Evolutionary conservation across 495 filamentous ascomycete genomes (phyloP).

Genomic region (Platismatia glauca): DNA sequence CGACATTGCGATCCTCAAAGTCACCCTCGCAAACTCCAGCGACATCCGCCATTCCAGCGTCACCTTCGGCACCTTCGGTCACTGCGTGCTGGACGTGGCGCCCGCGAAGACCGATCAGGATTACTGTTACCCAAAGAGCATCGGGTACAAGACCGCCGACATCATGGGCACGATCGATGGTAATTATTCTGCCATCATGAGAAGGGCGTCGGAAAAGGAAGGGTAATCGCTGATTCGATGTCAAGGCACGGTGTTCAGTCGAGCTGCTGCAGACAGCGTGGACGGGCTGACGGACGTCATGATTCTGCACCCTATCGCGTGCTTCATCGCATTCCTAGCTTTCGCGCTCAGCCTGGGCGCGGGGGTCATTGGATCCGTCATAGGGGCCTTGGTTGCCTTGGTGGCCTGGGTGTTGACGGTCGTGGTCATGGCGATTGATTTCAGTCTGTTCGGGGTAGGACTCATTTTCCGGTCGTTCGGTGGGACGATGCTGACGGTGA

Average conservation of each 20-base stretch:
- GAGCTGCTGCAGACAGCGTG: slow-evolving; percentile 35
- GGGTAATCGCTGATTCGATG: too few relatives aligned
- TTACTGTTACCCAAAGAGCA: slow-evolving; percentile 34
- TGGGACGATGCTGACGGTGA: background rate
- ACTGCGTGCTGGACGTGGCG: slow-evolving; percentile 37
- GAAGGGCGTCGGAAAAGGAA: too few relatives aligned
- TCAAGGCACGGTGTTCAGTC: slow-evolving; percentile 32
- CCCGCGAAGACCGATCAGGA: slow-evolving; percentile 29
- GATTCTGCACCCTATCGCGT: slow-evolving; percentile 53
- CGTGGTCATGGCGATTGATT: slow-evolving; percentile 47
- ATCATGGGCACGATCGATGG: slow-evolving; percentile 32
- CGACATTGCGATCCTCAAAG: slow-evolving; percentile 41
- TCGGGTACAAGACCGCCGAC: slow-evolving; percentile 46
- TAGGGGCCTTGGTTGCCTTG: slow-evolving; percentile 39
- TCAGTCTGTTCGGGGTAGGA: slow-evolving; percentile 39
- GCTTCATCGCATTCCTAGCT: slow-evolving; percentile 48
- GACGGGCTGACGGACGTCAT: slow-evolving; percentile 45
- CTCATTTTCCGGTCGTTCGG: too few relatives aligned
- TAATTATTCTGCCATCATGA: too few relatives aligned
- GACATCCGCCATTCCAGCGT: slow-evolving; percentile 29
- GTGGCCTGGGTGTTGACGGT: slow-evolving; percentile 47
- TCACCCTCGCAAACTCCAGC: slow-evolving; percentile 35
- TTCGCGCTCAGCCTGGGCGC: slow-evolving; percentile 47
- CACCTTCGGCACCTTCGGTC: slow-evolving; percentile 51
- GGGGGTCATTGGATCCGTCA: slow-evolving; percentile 43